Evolutionary conservation across 2,329 filamentous ascomycete genomes (phyloP).

Genomic region (Talaromyces sp.): DNA sequence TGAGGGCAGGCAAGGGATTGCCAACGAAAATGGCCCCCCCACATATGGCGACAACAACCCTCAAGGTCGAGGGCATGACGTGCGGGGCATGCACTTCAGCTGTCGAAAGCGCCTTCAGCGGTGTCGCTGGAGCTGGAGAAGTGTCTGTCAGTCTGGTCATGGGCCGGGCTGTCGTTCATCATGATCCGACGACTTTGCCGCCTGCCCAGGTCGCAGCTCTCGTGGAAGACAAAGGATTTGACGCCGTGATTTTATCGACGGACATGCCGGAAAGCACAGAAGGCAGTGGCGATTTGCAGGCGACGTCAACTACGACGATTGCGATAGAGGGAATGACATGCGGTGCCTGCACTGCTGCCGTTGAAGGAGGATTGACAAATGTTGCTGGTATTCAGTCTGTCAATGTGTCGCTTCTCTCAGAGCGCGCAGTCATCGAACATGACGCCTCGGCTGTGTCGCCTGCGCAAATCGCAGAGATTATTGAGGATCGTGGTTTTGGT

Average conservation of each 20-base stretch:
- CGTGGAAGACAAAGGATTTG: conserved; percentile 88
- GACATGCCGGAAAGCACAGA: conserved; percentile 54
- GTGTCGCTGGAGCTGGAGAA: conserved; percentile 70
- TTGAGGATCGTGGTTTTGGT: conserved; percentile 69
- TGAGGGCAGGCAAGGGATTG: neutral
- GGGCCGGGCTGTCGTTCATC: conserved; percentile 90
- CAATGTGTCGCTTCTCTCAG: conserved; percentile 76
- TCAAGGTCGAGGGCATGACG: conserved; percentile 79
- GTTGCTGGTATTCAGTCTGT: conserved; percentile 67
- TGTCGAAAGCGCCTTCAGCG: conserved; percentile 87
- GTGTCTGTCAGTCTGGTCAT: conserved; percentile 92
- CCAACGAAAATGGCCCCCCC: conserved; percentile 2
- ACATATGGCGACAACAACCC: conserved; percentile 68
- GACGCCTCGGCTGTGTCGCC: conserved; percentile 53
- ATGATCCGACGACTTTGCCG: conserved; percentile 69
- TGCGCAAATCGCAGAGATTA: conserved; percentile 51
- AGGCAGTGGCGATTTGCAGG: conserved; percentile 19
- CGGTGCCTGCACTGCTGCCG: conserved; percentile 78
- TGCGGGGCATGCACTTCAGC: conserved; percentile 94
- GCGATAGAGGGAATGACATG: conserved; percentile 86
- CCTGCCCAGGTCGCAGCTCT: conserved; percentile 74
- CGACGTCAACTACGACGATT: conserved; percentile 63
- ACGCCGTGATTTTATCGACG: conserved; percentile 79
- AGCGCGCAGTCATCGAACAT: conserved; percentile 80
- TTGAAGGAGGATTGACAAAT: conserved; percentile 74